Evolutionary conservation across 2,329 filamentous ascomycete genomes (phyloP), one percentile per base, ranked within the genome.

Genomic region (Xylaria multiplex): DNA sequence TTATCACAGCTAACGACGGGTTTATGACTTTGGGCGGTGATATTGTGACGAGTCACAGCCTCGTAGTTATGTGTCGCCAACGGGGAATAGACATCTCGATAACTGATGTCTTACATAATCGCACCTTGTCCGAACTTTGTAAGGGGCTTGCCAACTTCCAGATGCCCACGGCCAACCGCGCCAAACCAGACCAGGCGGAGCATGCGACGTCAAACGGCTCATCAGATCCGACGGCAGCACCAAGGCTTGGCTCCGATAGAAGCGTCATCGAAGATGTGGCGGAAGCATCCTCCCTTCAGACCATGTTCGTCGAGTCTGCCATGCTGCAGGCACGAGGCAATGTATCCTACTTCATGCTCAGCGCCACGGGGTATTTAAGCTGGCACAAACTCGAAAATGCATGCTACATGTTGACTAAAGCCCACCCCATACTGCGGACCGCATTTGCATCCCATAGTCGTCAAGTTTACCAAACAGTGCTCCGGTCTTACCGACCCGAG

Each of bases 351-450:
- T 76, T 86, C 3, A 73, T 83, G 1, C 79, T 87, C 65, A 81
- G 79, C 40, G 83, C 84, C 74, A 81, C 77, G 27, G 83, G 83
- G 0, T 73, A 78, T 0, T 70, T 86, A 0, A 77, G 81, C 35
- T 70, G 75, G 50, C 77, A 79, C 48, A 81, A 80, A 65, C 79
- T 86, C 1, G 80, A 85, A 64, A 77, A 79, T 1, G 82, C 83
- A 0, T 86, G 84, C 69, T 76, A 78, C 24, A 78, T 79, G 13
- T 77, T 86, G 8, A 76, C 77, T 0, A 74, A 75, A 40, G 77
- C 83, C 42, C 84, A 86, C 48, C 81, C 83, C 0, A 84, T 86
- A 32, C 78, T 89, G 7, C 83, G 86, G 24, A 87, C 87, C 0
- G 81, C 83, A 0, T 88, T 88, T 61, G 78, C 84, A 2, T 75